A percentile compares a stretch with the other conserved stretches of the same genome.
Conservation (phyloP, 768 basidiomycete genomes). For the Xerocomus brunneocitrinus region DNA sequence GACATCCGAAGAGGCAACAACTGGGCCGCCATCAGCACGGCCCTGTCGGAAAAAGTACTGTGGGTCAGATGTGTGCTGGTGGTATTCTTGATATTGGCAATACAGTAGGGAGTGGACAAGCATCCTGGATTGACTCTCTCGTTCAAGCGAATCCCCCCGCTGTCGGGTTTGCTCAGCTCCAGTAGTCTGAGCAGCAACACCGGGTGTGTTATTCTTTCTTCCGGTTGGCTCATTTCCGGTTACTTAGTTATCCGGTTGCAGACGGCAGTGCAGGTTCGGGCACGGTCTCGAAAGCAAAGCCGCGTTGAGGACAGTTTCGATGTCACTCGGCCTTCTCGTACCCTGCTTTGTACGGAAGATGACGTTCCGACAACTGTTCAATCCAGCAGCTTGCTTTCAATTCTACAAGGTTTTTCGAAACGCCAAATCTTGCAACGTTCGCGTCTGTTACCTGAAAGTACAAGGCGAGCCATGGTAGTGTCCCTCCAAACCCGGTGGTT, state of each 20-base stretch:
- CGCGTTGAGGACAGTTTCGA: conserved; percentile 1
- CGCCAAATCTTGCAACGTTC: too few relatives aligned
- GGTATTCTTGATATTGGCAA: conserved; percentile 73
- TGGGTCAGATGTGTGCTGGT: conserved; percentile 45
- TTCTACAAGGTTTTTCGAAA: too few relatives aligned
- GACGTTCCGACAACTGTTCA: too few relatives aligned
- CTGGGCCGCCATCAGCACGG: conserved; percentile 78
- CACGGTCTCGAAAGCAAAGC: not conserved
- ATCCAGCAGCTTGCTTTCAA: too few relatives aligned
- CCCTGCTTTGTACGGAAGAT: too few relatives aligned
- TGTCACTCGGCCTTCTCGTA: conserved; percentile 9
- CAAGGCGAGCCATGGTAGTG: not conserved
- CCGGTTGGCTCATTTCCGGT: not conserved
- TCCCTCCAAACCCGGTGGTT: not conserved
- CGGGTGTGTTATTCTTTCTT: not conserved
- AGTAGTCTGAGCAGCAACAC: conserved; percentile 11
- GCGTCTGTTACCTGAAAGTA: not conserved
- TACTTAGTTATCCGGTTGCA: not conserved
- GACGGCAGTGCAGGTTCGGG: not conserved
- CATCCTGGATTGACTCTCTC: conserved; percentile 47
- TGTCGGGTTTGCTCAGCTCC: conserved; percentile 30
- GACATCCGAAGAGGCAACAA: too few relatives aligned
- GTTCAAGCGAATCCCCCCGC: conserved; percentile 25
- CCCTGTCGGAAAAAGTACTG: conserved; percentile 24
- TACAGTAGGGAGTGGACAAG: conserved; percentile 35